phyloP scores from a whole-genome alignment of 805 yeast species.

The Candida succiphila region DNA sequence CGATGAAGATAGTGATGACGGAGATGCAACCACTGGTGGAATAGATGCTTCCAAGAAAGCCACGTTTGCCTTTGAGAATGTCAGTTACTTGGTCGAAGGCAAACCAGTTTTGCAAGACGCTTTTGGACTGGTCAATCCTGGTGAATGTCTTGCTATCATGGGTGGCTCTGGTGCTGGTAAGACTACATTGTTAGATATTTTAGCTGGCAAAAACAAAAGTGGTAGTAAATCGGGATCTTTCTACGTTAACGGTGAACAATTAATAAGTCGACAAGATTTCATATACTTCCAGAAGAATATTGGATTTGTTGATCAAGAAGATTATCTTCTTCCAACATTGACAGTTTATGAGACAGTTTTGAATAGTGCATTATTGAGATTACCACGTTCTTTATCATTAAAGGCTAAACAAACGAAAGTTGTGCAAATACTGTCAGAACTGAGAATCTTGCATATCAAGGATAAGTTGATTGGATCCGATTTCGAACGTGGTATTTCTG shows the following conservation, averaged over 20 bases:
- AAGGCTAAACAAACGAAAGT: slow-evolving; percentile 71
- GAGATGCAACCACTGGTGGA: slow-evolving; percentile 21
- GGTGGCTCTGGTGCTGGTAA: slow-evolving; percentile 99
- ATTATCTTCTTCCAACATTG: slow-evolving; percentile 78
- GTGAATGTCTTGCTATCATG: slow-evolving; percentile 91
- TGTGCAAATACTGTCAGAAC: slow-evolving; percentile 72
- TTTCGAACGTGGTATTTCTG: slow-evolving; percentile 84
- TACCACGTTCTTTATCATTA: slow-evolving; percentile 74
- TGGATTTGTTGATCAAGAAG: slow-evolving; percentile 97
- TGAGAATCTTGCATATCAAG: slow-evolving; percentile 73
- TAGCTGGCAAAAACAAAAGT: slow-evolving; percentile 79
- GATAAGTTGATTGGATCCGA: slow-evolving; percentile 86
- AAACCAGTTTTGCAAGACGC: slow-evolving; percentile 49
- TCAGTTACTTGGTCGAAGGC: slow-evolving; percentile 49
- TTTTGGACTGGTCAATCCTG: slow-evolving; percentile 73
- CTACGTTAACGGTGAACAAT: slow-evolving; percentile 60
- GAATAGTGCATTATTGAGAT: slow-evolving; percentile 79
- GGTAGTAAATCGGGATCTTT: slow-evolving; percentile 64
- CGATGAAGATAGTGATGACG: slow-evolving; percentile 25
- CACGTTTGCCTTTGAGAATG: slow-evolving; percentile 63
- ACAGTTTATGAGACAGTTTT: slow-evolving; percentile 94
- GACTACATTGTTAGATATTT: slow-evolving; percentile 83
- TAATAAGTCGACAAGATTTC: slow-evolving; percentile 16
- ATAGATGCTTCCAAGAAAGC: slow-evolving; percentile 57
- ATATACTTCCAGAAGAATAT: slow-evolving; percentile 53